These are phyloP conservation scores for Boeremia exigua DNA, from an alignment of 2,329 filamentous ascomycete genomes.

Conservation along the genomic window DNA sequence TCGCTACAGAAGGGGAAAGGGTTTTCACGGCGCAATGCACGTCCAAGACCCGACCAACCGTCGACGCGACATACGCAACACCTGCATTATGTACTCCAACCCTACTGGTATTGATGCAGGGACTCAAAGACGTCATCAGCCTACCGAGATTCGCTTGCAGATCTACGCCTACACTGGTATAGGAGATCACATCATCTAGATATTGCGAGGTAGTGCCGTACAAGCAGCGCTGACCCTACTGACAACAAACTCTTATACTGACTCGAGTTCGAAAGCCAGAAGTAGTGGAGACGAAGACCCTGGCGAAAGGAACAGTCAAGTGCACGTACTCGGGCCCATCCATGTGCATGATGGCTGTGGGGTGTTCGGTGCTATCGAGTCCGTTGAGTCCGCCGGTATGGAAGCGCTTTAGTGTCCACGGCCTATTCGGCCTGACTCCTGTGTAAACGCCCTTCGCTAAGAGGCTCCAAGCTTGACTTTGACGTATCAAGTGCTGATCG, in stretches of 20 bases:
- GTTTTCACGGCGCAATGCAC: too few relatives aligned
- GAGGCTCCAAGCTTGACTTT: too few relatives aligned
- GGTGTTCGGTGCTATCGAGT: not conserved
- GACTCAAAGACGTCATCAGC: not conserved
- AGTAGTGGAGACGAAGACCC: not conserved
- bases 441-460: too few relatives aligned
- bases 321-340: not conserved
- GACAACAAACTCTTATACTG: not conserved
- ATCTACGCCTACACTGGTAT: conserved; percentile 2
- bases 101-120: not conserved
- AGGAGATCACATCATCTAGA: not conserved
- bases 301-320: not conserved
- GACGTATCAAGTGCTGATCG: too few relatives aligned
- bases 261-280: not conserved
- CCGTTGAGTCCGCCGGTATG: not conserved
- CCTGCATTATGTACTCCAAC: too few relatives aligned
- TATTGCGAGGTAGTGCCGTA: not conserved
- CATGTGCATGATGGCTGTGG: not conserved
- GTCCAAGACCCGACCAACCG: too few relatives aligned
- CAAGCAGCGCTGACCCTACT: not conserved
- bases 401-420: not conserved
- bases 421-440: too few relatives aligned
- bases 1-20: too few relatives aligned
- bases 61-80: too few relatives aligned
- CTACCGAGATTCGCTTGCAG: not conserved